Evolutionary conservation across 495 filamentous ascomycete genomes (phyloP).

Genomic region (Ascodesmis nigricans): DNA sequence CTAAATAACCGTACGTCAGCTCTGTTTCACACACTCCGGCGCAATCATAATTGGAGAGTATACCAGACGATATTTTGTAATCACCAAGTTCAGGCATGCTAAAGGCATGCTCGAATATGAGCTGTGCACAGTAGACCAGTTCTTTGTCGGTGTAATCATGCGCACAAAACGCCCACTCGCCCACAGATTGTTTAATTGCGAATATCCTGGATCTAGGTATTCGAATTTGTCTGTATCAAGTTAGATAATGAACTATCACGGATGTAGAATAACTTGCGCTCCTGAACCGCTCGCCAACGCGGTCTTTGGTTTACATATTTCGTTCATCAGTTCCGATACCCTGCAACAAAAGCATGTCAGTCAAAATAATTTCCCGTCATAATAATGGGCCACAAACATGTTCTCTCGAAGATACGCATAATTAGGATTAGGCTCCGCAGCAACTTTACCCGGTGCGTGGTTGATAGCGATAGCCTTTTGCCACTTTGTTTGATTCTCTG

Average conservation of each 20-base stretch:
- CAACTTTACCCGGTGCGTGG: too few relatives aligned
- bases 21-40: background rate
- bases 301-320: constrained; percentile 61
- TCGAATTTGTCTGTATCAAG: constrained; percentile 19
- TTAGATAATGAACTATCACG: constrained; percentile 1
- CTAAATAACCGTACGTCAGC: constrained; percentile 19
- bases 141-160: constrained; percentile 80
- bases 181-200: constrained; percentile 45
- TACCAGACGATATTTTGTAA: constrained; percentile 58
- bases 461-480: too few relatives aligned
- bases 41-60: constrained; percentile 11
- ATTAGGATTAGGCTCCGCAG: too few relatives aligned
- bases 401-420: constrained; percentile 72
- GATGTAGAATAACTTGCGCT: constrained; percentile 23
- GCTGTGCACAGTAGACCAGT: constrained; percentile 49
- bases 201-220: constrained; percentile 7
- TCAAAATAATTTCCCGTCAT: background rate
- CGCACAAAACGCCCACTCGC: constrained; percentile 67
- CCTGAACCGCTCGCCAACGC: constrained; percentile 28
- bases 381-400: constrained; percentile 28
- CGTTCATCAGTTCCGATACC: constrained; percentile 78
- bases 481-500: constrained; percentile 15
- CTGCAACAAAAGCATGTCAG: constrained; percentile 27
- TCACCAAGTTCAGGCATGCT: constrained; percentile 55
- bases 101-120: constrained; percentile 80